Evolutionary conservation across 2,329 filamentous ascomycete species (phyloP), one percentile per base, ranked within the genome.

Genomic region (Aurifilum marmelostoma): DNA sequence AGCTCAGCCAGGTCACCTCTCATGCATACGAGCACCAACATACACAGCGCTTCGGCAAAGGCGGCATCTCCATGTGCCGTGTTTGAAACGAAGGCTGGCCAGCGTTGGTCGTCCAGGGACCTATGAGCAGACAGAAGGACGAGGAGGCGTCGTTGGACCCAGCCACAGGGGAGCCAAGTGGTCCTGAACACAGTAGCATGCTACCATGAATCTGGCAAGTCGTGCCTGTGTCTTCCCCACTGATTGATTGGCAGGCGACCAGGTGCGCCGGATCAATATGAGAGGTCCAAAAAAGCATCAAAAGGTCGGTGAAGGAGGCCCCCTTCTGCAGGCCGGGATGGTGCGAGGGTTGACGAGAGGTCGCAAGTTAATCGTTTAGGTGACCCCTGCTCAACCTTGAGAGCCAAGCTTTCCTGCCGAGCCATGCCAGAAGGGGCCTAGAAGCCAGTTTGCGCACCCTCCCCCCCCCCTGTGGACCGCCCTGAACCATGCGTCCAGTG

Each of bases 331-430:
- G n/a, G 50, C 24, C 16, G 24, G 50, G 50, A 54, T 54, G 50
- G 50, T 16, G 50, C 16, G n/a, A 12, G 8, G 6, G 52, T 29
- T 29, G 3, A 54, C 6, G 52, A 29, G 52, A 56, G 59, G 34
- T 43, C 34, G 32, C 21, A 24, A 12, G 43, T 27, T 11, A 21
- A 16, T 37, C 37, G 56, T 34, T 59, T 43, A 47, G 60, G 47
- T 14, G 34, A 67, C 54, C 63, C 61, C 50, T 66, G 63, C 63
- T 60, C 34, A 24, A 16, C 27, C 37, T 37, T 50, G 27, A 54
- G 63, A 14, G 63, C 67, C 69, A 71, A 71, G 69, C 69, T 71
- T 71, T 71, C 24, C 2, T 69, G 69, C 67, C 65, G 43, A 69
- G 65, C 69, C 67, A 69, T 71, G 64, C 65, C 67, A 65, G 62